Base-by-base conservation (phyloP, 2,329 filamentous ascomycete genomes). In the Aureobasidium sp. region DNA sequence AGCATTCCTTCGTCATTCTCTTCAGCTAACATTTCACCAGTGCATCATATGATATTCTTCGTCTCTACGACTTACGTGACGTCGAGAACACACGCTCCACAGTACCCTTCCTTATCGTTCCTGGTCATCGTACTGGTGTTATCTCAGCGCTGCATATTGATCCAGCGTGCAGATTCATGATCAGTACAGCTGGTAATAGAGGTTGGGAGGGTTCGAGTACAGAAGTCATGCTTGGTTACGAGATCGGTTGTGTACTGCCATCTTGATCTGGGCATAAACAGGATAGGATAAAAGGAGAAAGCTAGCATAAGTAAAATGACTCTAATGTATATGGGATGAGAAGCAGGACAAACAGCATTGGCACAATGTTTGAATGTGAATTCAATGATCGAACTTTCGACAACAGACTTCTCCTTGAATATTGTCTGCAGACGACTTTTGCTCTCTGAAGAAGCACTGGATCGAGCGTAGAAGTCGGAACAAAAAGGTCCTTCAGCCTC, bases 61-160 rank as follows among this genome's bases (percentile, higher is more conserved):
- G 94, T 3, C 82, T 99, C 0, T 99, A 97, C 72, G 94, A 99
- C 71, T 79, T 97, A 20, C 42, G 62, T 36, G 85, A 85, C 50
- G 84, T 61, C 2, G 63, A 64, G 34, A 59, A 61, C 12, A 27
- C 62, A 7, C 88, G 91, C 71, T 89, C 90, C 0, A 87, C 88
- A 0, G 91, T 96, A 0, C 94, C 94, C 0, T 99, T 97, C 74
- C 82, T 96, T n/a, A 97, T 99, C 67, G 87, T 99, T 27, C 94
- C 94, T 0, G 94, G 94, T 0, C 94, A 88, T 70, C 80, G 91
- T 17, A 92, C 92, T 0, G 93, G 93, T 48, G 90, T 96, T 46
- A 93, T 97, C 46, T 90, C 88, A 0, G 86, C 88, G 64, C 77
- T 97, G 10, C 94, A 93, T 70, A 81, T 97, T 51, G 94, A 99